phyloP scores from a whole-genome alignment of 78 protist genomes.

The Dictyostelium intermedium region DNA sequence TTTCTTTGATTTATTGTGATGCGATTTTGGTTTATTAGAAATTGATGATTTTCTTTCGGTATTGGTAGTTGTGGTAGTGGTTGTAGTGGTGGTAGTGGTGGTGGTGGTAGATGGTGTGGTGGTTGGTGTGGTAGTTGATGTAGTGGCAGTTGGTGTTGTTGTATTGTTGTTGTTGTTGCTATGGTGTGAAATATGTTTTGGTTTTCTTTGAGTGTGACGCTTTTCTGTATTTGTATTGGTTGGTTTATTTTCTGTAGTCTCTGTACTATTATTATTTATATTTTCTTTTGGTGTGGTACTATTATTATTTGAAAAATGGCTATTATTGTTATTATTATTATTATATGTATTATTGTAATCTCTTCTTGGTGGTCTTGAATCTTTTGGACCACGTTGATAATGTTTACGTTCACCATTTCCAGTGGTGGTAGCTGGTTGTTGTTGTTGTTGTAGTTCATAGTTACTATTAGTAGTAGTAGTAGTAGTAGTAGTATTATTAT shows the following conservation, averaged over 20 bases:
- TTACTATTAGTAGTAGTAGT: not conserved
- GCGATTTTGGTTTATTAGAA: not conserved
- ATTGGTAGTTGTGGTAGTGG: not conserved
- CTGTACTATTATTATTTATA: not conserved
- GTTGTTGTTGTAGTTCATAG: not conserved
- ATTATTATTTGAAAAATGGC: not conserved
- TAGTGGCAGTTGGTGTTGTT: not conserved
- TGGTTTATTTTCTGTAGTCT: slow-evolving; percentile 1
- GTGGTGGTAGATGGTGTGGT: not conserved
- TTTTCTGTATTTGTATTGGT: not conserved
- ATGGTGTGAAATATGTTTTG: slow-evolving; percentile 5
- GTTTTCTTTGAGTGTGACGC: not conserved
- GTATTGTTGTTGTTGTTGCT: not conserved
- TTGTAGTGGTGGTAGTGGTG: not conserved
- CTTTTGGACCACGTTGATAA: not conserved
- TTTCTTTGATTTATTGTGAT: not conserved
- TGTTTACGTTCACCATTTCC: slow-evolving; percentile 25
- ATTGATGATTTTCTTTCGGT: slow-evolving; percentile 15
- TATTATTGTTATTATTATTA: not conserved
- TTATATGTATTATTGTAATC: slow-evolving; percentile 7
- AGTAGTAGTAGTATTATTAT: not conserved
- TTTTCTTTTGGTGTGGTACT: not conserved
- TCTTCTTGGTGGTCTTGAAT: slow-evolving; percentile 68
- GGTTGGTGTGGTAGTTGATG: not conserved
- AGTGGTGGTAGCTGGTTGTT: not conserved